Conservation (phyloP, 495 filamentous ascomycete genomes). For the Elaphomyces granulatus region DNA sequence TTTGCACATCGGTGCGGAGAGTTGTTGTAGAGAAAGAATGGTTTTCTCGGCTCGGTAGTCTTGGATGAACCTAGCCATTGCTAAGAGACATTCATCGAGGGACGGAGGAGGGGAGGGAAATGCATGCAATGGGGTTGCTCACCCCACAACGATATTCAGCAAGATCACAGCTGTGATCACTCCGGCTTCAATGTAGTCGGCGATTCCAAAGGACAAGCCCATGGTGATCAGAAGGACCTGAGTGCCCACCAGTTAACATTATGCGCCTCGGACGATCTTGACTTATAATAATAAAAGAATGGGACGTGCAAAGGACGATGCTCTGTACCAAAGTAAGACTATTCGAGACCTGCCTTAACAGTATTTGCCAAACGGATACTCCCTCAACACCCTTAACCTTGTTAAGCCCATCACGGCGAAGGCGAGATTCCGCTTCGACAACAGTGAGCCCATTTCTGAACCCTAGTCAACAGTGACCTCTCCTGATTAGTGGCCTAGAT, state of each 20-base stretch:
- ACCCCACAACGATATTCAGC: slow-evolving; percentile 54
- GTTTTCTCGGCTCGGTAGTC: slow-evolving; percentile 63
- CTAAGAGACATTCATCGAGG: too few relatives aligned
- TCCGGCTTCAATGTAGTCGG: slow-evolving; percentile 62
- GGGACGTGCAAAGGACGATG: slow-evolving; percentile 3
- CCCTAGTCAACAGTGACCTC: too few relatives aligned
- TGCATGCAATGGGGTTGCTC: too few relatives aligned
- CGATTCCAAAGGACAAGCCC: slow-evolving; percentile 65
- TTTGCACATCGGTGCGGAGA: slow-evolving; percentile 47
- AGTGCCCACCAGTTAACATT: neutral
- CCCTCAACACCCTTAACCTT: slow-evolving; percentile 44
- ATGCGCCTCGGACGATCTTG: too few relatives aligned
- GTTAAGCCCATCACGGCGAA: slow-evolving; percentile 46
- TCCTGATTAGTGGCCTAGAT: too few relatives aligned
- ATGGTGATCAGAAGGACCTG: slow-evolving; percentile 75
- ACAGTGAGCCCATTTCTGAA: slow-evolving; percentile 48
- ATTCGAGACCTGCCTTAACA: slow-evolving; percentile 49
- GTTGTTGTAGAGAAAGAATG: slow-evolving; percentile 52
- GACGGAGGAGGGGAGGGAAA: too few relatives aligned
- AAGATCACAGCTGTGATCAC: slow-evolving; percentile 50
- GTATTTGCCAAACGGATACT: slow-evolving; percentile 42
- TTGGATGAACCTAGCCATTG: slow-evolving; percentile 54
- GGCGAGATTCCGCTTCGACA: slow-evolving; percentile 38
- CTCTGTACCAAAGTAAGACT: slow-evolving; percentile 46
- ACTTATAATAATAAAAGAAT: too few relatives aligned